A percentile compares a stretch with the other conserved stretches of the same genome.
Conservation (phyloP, 1,139 yeast species). For the Kluyveromyces sp. region DNA sequence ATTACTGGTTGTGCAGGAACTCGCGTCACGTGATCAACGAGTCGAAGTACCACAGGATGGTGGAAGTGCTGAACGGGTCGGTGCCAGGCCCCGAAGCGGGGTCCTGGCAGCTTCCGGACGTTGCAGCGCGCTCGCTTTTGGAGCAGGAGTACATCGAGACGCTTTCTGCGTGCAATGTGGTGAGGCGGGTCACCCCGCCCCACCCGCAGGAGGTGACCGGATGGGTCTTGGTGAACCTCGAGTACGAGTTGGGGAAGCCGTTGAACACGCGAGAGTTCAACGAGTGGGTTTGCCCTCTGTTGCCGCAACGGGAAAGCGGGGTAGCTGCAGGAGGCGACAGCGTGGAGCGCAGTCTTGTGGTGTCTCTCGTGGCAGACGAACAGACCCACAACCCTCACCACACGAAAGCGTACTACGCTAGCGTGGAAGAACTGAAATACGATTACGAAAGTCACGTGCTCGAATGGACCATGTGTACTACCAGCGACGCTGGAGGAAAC, state of each 20-base stretch:
- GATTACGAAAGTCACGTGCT: slow-evolving; percentile 37
- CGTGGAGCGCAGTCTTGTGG: slow-evolving; percentile 46
- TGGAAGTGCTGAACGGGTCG: slow-evolving; percentile 32
- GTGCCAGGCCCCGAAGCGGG: slow-evolving; percentile 7
- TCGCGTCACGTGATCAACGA: slow-evolving; percentile 35
- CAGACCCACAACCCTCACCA: slow-evolving; percentile 22
- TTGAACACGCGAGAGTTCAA: slow-evolving; percentile 46
- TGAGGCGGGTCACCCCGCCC: slow-evolving; percentile 8
- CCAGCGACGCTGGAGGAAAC: slow-evolving; percentile 58
- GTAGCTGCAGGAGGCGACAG: no score
- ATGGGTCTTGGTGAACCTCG: slow-evolving; percentile 29
- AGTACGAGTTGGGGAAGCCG: slow-evolving; percentile 34
- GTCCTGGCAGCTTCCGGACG: slow-evolving; percentile 21
- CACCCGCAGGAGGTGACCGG: slow-evolving; percentile 12
- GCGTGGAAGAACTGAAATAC: slow-evolving; percentile 49
- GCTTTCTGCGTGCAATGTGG: slow-evolving; percentile 19
- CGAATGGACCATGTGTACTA: slow-evolving; percentile 51
- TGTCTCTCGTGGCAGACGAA: slow-evolving; percentile 43
- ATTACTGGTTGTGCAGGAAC: slow-evolving; percentile 43
- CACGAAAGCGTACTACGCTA: slow-evolving; percentile 45
- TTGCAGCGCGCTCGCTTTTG: slow-evolving; percentile 27
- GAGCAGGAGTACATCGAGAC: slow-evolving; percentile 31
- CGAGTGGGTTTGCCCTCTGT: slow-evolving; percentile 46
- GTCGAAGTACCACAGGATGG: slow-evolving; percentile 35
- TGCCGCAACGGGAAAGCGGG: slow-evolving; percentile 15